Conservation (phyloP, 768 basidiomycete genomes). For the Kwoniella mangroviensis region DNA sequence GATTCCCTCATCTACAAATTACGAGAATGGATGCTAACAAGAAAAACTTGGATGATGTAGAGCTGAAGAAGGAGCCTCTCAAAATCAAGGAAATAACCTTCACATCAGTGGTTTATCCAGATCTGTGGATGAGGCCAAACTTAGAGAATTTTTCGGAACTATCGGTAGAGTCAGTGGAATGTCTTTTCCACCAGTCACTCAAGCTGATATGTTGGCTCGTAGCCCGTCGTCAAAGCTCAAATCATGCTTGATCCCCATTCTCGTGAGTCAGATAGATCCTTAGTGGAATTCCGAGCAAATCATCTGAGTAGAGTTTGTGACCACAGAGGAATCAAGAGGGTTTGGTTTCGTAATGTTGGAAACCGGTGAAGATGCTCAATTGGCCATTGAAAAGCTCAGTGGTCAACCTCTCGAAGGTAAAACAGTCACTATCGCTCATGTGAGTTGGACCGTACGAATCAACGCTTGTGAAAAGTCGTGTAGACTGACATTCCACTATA, state of each 20-base stretch:
- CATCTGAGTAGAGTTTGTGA: background rate
- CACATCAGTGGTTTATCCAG: conserved; percentile 68
- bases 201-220: conserved; percentile 5
- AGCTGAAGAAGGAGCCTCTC: conserved; percentile 19
- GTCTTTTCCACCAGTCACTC: background rate
- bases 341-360: conserved; percentile 92
- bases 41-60: background rate
- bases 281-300: background rate
- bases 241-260: conserved; percentile 73
- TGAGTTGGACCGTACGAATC: conserved; percentile 24
- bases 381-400: conserved; percentile 82
- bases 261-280: conserved; percentile 59
- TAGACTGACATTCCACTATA: background rate
- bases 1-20: background rate
- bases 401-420: conserved; percentile 86
- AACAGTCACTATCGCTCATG: conserved; percentile 79
- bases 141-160: conserved; percentile 86
- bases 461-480: background rate
- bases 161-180: conserved; percentile 73
- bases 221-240: conserved; percentile 68
- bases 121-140: conserved; percentile 77
- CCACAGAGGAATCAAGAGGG: conserved; percentile 64
- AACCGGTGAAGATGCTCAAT: conserved; percentile 83
- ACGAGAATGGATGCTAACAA: background rate
- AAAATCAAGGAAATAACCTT: conserved; percentile 70